phyloP scores from a whole-genome alignment of 352 stramenopile species.

The Globisporangium yorkense region DNA sequence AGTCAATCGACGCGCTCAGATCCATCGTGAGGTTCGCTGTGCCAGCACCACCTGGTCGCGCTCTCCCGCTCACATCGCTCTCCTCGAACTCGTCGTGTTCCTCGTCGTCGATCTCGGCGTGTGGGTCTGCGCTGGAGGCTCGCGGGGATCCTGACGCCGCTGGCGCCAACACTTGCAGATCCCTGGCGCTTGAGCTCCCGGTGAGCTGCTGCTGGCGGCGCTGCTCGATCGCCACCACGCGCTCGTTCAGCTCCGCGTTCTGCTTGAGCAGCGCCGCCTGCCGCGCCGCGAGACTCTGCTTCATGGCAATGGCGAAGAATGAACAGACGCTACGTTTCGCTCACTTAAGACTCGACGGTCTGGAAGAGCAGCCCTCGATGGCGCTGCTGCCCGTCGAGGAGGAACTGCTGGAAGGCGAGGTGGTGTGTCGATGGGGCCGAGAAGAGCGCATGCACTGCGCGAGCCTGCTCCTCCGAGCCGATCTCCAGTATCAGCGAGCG shows the following conservation, averaged over 20 bases:
- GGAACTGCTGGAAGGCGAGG: conserved; percentile 25
- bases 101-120: neutral
- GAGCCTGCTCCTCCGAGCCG: conserved; percentile 46
- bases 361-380: conserved; percentile 37
- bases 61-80: conserved; percentile 1
- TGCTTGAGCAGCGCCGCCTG: conserved; percentile 55
- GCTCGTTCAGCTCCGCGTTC: conserved; percentile 58
- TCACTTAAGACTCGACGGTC: neutral
- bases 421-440: neutral
- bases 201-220: conserved; percentile 42
- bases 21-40: conserved; percentile 25
- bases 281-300: conserved; percentile 47
- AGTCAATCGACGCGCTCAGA: conserved; percentile 53
- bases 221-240: conserved; percentile 62
- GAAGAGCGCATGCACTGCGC: conserved; percentile 40
- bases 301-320: conserved; percentile 22
- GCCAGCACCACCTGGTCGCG: conserved; percentile 2
- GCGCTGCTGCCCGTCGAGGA: conserved; percentile 32
- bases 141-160: neutral
- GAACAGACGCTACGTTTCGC: neutral
- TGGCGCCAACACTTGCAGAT: neutral
- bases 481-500: conserved; percentile 43
- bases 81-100: neutral
- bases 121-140: neutral
- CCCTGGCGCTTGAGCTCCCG: neutral